phyloP scores from a whole-genome alignment of 2,329 filamentous ascomycete species.

The Hyphodiscus sp. region DNA sequence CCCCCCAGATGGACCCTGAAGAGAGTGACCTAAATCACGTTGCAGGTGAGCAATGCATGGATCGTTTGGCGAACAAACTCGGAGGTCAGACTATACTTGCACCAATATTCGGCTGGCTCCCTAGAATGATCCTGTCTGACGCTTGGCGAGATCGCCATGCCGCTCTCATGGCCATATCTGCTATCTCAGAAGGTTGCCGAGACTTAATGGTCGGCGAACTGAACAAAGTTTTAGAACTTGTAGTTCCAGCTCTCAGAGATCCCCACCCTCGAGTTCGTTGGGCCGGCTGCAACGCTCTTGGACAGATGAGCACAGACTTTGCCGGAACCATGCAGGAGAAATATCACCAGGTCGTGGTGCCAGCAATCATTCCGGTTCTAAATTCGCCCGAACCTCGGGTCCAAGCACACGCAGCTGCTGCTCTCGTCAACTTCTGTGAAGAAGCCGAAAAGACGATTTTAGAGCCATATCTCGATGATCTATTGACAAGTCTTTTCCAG shows the following conservation, averaged over 20 bases:
- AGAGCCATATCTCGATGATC: conserved; percentile 85
- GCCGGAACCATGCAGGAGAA: conserved; percentile 97
- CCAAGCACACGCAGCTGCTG: conserved; percentile 95
- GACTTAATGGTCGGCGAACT: conserved; percentile 94
- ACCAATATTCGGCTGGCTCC: conserved; percentile 94
- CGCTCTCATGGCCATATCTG: conserved; percentile 96
- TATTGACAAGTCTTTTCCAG: conserved; percentile 78
- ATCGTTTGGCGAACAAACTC: conserved; percentile 92
- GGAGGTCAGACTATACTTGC: conserved; percentile 88
- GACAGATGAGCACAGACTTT: conserved; percentile 99
- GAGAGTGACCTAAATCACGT: conserved; percentile 97
- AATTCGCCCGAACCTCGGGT: conserved; percentile 87
- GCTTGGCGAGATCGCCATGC: conserved; percentile 94
- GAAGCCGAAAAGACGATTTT: conserved; percentile 89
- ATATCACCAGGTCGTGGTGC: conserved; percentile 81
- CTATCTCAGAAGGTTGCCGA: conserved; percentile 94
- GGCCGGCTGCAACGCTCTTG: conserved; percentile 96
- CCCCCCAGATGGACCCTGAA: conserved; percentile 71
- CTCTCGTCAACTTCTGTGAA: conserved; percentile 97
- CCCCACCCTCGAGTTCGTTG: conserved; percentile 90
- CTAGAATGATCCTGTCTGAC: conserved; percentile 93
- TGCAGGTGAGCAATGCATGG: conserved; percentile 97
- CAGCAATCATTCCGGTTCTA: conserved; percentile 86
- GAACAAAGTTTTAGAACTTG: conserved; percentile 86
- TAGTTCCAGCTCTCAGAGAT: conserved; percentile 87